A percentile compares a stretch with the other conserved stretches of the same genome.
Conservation (phyloP, 805 yeast species). For the Martiniozyma abietophila region DNA sequence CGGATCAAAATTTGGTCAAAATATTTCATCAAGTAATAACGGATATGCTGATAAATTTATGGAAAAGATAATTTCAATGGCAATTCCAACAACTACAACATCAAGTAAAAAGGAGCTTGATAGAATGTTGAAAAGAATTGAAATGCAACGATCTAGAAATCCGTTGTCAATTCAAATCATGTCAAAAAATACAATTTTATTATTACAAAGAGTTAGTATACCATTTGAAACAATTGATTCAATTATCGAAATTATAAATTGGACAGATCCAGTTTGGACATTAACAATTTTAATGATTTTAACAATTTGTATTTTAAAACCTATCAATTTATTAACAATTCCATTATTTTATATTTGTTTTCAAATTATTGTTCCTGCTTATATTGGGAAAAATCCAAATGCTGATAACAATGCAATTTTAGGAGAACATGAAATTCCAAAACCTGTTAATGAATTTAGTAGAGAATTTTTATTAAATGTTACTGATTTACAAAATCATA, state of each 20-base stretch:
- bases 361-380: slow-evolving; percentile 61
- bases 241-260: slow-evolving; percentile 43
- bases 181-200: slow-evolving; percentile 55
- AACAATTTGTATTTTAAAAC: slow-evolving; percentile 44
- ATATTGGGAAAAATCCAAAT: slow-evolving; percentile 52
- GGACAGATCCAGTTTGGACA: slow-evolving; percentile 59
- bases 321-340: slow-evolving; percentile 41
- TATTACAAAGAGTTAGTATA: slow-evolving; percentile 52
- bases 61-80: slow-evolving; percentile 63
- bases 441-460: slow-evolving; percentile 70
- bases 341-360: slow-evolving; percentile 49
- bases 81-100: slow-evolving; percentile 55
- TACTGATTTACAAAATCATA: slow-evolving; percentile 78
- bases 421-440: slow-evolving; percentile 44
- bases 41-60: slow-evolving; percentile 56
- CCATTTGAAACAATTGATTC: slow-evolving; percentile 57
- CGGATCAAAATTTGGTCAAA: slow-evolving; percentile 1
- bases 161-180: slow-evolving; percentile 58
- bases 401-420: slow-evolving; percentile 30
- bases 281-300: slow-evolving; percentile 37
- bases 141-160: slow-evolving; percentile 55
- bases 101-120: slow-evolving; percentile 30
- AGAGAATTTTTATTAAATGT: slow-evolving; percentile 69
- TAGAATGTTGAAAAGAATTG: slow-evolving; percentile 41
- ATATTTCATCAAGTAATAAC: background rate